Evolutionary conservation across 139 green algal genomes (phyloP).

Genomic region (Coelastrella sp.): DNA sequence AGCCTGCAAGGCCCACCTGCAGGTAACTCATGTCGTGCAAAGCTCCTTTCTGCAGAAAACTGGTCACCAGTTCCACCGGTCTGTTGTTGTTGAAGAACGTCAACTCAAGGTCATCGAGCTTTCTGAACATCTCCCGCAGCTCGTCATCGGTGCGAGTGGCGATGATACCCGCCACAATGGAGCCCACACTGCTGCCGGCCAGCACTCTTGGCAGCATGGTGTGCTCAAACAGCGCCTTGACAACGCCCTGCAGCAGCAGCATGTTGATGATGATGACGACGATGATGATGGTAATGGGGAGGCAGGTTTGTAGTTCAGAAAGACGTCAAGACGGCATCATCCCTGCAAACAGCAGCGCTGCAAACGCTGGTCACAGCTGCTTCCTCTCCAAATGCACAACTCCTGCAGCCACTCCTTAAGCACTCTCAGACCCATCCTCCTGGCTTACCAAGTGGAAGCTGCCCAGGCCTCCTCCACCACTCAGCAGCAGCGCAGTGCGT

Average conservation of each 20-base stretch:
- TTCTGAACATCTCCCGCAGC: slow-evolving; percentile 76
- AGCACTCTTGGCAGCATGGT: slow-evolving; percentile 93
- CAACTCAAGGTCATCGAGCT: slow-evolving; percentile 82
- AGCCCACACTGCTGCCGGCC: slow-evolving; percentile 89
- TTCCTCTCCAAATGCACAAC: too few species aligned
- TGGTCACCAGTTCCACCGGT: slow-evolving; percentile 70
- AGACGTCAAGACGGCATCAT: background rate
- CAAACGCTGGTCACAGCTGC: too few species aligned
- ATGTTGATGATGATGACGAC: background rate
- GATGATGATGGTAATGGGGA: background rate
- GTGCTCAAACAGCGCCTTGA: slow-evolving; percentile 92
- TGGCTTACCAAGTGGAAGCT: slow-evolving; percentile 91
- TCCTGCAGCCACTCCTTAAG: background rate
- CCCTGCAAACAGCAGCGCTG: background rate
- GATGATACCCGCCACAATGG: slow-evolving; percentile 84
- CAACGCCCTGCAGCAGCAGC: slow-evolving; percentile 83
- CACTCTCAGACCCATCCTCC: background rate
- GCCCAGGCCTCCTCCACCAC: slow-evolving; percentile 91
- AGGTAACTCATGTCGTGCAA: slow-evolving; percentile 72
- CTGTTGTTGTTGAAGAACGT: slow-evolving; percentile 90
- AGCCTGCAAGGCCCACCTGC: background rate
- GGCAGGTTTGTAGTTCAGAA: background rate
- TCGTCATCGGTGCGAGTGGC: slow-evolving; percentile 83
- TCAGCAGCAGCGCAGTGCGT: slow-evolving; percentile 95
- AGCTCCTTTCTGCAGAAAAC: slow-evolving; percentile 78